phyloP scores from a whole-genome alignment of 2,329 filamentous ascomycete species.

The Ustulina deusta region DNA sequence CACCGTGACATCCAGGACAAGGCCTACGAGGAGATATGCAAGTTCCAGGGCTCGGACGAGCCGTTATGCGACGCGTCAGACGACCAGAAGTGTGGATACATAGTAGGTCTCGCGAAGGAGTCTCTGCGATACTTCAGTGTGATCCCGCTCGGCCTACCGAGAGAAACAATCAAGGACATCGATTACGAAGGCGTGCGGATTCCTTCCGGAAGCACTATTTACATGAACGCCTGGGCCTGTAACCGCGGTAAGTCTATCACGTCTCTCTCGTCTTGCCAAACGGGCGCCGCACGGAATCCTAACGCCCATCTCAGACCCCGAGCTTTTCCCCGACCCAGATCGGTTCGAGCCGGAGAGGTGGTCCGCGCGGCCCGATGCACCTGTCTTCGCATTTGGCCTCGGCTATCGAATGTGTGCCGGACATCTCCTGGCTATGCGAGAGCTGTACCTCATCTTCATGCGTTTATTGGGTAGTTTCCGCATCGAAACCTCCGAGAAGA shows the following conservation, averaged over 20 bases:
- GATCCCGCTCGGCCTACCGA: constrained; percentile 81
- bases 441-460: constrained; percentile 50
- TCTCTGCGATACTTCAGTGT: constrained; percentile 83
- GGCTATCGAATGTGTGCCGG: constrained; percentile 50
- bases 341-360: constrained; percentile 46
- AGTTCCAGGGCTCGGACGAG: constrained; percentile 57
- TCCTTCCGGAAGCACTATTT: constrained; percentile 81
- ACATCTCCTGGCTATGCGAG: constrained; percentile 47
- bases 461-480: constrained; percentile 46
- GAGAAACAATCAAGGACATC: constrained; percentile 78
- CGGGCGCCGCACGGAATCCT: background rate
- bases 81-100: constrained; percentile 81
- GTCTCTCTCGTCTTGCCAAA: background rate
- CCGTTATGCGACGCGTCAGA: constrained; percentile 72
- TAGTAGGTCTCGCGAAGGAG: constrained; percentile 83
- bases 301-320: constrained; percentile 39
- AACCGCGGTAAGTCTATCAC: constrained; percentile 43
- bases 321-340: constrained; percentile 46
- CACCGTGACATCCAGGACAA: constrained; percentile 78
- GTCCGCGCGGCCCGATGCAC: constrained; percentile 45
- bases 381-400: constrained; percentile 47
- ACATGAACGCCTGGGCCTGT: constrained; percentile 66
- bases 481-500: constrained; percentile 38
- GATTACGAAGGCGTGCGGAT: constrained; percentile 74
- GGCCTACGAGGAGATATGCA: constrained; percentile 74